These are phyloP conservation scores for Scutellaria galericulata DNA, from an alignment of 257 asterid genomes.

Conservation along the genomic window DNA sequence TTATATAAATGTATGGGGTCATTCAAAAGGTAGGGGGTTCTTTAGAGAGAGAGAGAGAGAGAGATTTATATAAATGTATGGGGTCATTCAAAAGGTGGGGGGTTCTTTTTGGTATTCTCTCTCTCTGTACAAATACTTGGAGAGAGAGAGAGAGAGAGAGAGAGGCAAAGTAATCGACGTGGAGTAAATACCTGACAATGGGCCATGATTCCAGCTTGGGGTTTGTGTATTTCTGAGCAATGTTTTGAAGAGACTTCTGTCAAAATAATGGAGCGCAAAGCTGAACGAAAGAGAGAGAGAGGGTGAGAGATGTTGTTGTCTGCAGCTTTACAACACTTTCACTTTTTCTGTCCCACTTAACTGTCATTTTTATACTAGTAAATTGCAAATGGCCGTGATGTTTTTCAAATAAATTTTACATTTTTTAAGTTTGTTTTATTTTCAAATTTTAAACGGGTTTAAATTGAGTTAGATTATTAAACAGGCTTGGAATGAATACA, in stretches of 20 bases:
- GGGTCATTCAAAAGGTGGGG: slow-evolving; percentile 27
- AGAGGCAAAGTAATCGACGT: too few species aligned
- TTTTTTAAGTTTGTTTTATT: background rate
- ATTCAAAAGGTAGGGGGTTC: slow-evolving; percentile 27
- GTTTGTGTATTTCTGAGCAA: slow-evolving; percentile 30
- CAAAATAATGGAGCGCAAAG: slow-evolving; percentile 36
- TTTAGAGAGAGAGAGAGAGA: too few species aligned
- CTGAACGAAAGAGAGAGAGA: slow-evolving; percentile 1
- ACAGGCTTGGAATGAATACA: too few species aligned
- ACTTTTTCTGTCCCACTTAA: slow-evolving; percentile 11
- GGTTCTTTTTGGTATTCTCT: slow-evolving; percentile 37
- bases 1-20: slow-evolving; percentile 16
- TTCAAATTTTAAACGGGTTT: too few species aligned
- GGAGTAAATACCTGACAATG: slow-evolving; percentile 53
- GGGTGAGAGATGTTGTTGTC: background rate
- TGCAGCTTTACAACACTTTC: slow-evolving; percentile 29
- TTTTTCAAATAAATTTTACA: background rate
- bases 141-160: too few species aligned
- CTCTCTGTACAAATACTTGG: too few species aligned
- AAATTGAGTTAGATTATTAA: too few species aligned
- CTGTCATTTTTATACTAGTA: slow-evolving; percentile 1
- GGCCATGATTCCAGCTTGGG: slow-evolving; percentile 59
- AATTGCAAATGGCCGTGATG: too few species aligned
- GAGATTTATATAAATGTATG: slow-evolving; percentile 12
- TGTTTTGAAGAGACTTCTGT: slow-evolving; percentile 33